A percentile compares a stretch with the other conserved stretches of the same genome.
Evolutionary conservation across 345 rosid genomes (phyloP).

Genomic region (Heritiera fomes): DNA sequence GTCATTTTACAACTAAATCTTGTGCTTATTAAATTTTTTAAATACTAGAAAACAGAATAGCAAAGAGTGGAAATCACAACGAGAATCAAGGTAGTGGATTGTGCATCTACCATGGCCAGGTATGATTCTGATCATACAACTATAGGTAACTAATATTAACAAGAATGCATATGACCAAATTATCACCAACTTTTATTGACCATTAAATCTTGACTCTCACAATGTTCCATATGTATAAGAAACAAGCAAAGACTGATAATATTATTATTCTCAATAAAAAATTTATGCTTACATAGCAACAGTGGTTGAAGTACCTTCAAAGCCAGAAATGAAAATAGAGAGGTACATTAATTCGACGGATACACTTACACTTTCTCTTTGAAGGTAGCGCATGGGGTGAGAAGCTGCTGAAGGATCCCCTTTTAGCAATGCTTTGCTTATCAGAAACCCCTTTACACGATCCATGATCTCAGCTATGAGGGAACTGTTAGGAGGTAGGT

Average conservation of each 20-base stretch:
- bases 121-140: neutral
- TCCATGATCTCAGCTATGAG: conserved; percentile 86
- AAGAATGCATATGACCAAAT: neutral
- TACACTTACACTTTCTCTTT: conserved; percentile 65
- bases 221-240: neutral
- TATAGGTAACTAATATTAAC: neutral
- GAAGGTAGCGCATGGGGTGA: conserved; percentile 63
- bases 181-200: neutral
- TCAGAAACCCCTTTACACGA: conserved; percentile 84
- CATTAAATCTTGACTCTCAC: neutral
- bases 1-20: neutral
- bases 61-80: neutral
- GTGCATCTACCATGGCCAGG: neutral
- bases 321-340: neutral
- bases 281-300: neutral
- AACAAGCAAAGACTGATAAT: neutral
- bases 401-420: conserved; percentile 78
- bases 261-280: neutral
- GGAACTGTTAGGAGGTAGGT: conserved; percentile 86
- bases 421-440: conserved; percentile 79
- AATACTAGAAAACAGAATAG: neutral
- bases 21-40: neutral
- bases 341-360: neutral
- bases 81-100: neutral
- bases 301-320: neutral